Conservation (phyloP, 768 basidiomycete species). For the Termitomyces heimii region DNA sequence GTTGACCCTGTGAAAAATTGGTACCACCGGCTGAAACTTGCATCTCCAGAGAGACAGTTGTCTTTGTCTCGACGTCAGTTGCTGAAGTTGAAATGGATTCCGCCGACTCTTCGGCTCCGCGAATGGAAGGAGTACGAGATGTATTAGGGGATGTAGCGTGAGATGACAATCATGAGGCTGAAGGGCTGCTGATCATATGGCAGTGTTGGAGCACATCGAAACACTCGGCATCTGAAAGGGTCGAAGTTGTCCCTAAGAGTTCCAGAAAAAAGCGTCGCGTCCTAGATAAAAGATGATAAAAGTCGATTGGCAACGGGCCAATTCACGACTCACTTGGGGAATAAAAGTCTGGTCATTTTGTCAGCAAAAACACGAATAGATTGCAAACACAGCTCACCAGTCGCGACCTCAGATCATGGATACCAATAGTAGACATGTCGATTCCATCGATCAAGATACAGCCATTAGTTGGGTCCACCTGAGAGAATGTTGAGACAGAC, state of each 20-base stretch:
- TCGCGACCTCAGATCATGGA: conserved; percentile 74
- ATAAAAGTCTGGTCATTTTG: too few relatives aligned
- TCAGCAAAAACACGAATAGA: conserved; percentile 1
- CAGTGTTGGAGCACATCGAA: conserved; percentile 78
- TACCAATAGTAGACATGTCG: conserved; percentile 75
- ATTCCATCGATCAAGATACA: too few relatives aligned
- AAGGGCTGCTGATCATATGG: conserved; percentile 58
- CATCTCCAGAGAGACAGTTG: too few relatives aligned
- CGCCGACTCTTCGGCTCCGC: too few relatives aligned
- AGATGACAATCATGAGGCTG: conserved; percentile 43
- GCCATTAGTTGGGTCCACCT: too few relatives aligned
- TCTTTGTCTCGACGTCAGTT: too few relatives aligned
- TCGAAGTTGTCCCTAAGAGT: conserved; percentile 73
- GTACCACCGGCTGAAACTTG: too few relatives aligned
- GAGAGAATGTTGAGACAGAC: too few relatives aligned
- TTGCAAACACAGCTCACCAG: conserved; percentile 37
- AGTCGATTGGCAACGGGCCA: not conserved
- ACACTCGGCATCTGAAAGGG: conserved; percentile 75
- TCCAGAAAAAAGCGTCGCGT: too few relatives aligned
- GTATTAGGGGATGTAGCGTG: conserved; percentile 36
- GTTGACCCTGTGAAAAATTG: too few relatives aligned
- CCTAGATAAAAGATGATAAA: not conserved
- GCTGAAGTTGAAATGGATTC: too few relatives aligned
- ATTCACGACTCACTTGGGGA: conserved; percentile 30
- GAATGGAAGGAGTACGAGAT: too few relatives aligned